Percentiles rank a stretch among this genome's conserved stretches.
These are phyloP conservation scores for Metschnikowia gelsemii DNA, from an alignment of 805 yeast genomes.

Conservation along the genomic window DNA sequence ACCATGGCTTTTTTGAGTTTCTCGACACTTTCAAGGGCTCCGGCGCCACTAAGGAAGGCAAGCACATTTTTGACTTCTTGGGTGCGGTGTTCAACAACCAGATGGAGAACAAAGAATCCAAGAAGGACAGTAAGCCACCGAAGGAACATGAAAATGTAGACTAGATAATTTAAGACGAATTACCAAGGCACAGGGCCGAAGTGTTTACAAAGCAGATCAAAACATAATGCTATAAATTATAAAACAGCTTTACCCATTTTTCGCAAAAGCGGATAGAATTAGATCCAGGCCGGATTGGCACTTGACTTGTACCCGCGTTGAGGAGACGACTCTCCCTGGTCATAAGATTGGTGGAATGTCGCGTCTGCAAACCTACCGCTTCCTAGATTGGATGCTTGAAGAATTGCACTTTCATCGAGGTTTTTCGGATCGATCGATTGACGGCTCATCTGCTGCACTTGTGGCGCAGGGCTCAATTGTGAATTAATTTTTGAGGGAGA, in stretches of 20 bases:
- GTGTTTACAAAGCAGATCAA: not conserved
- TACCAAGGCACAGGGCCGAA: not conserved
- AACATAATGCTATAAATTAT: not conserved
- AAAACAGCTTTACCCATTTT: too few relatives aligned
- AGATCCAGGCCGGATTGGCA: slow-evolving; percentile 23
- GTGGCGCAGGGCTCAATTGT: slow-evolving; percentile 8
- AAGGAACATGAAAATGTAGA: slow-evolving; percentile 14
- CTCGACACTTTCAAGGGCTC: slow-evolving; percentile 69
- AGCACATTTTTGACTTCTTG: slow-evolving; percentile 59
- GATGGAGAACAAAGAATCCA: slow-evolving; percentile 17
- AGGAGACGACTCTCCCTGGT: slow-evolving; percentile 14
- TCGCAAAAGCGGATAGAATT: too few relatives aligned
- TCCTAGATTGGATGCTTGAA: slow-evolving; percentile 5
- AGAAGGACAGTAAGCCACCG: slow-evolving; percentile 6
- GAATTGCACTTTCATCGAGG: slow-evolving; percentile 5
- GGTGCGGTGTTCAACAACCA: slow-evolving; percentile 40
- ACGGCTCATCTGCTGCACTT: slow-evolving; percentile 9
- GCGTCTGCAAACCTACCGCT: slow-evolving; percentile 10
- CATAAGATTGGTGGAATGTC: slow-evolving; percentile 12
- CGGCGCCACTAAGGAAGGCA: slow-evolving; percentile 34
- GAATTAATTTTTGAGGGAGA: slow-evolving; percentile 8
- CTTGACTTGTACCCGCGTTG: slow-evolving; percentile 15
- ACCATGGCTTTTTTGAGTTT: slow-evolving; percentile 87
- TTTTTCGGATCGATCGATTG: slow-evolving; percentile 5
- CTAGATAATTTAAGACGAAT: not conserved